Evolutionary conservation across 345 rosid genomes (phyloP).

Genomic region (Hevea brasiliensis): DNA sequence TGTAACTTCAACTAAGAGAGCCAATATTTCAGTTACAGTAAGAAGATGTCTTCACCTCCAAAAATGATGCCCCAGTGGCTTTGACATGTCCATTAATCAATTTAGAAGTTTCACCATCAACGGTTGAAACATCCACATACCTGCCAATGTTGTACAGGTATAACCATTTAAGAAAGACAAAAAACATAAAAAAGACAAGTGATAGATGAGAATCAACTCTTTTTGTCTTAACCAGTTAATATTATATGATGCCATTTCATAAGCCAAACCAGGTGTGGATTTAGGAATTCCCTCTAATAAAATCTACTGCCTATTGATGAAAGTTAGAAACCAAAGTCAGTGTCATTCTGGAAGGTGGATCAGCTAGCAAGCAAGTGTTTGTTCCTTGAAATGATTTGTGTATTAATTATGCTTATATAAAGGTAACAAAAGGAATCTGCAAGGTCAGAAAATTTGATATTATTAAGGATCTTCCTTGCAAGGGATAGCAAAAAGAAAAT

Average conservation of each 20-base stretch:
- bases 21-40: background rate
- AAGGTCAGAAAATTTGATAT: background rate
- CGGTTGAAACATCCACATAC: conserved; percentile 91
- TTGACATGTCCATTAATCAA: conserved; percentile 57
- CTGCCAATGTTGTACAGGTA: conserved; percentile 34
- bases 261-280: background rate
- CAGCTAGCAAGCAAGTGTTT: background rate
- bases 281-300: background rate
- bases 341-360: background rate
- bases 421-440: background rate
- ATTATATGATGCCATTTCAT: background rate
- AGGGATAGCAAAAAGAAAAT: background rate
- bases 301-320: background rate
- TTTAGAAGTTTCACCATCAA: conserved; percentile 76
- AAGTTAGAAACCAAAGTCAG: background rate
- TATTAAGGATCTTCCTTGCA: background rate
- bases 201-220: background rate
- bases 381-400: background rate
- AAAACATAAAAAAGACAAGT: background rate
- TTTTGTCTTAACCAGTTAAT: background rate
- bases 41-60: conserved; percentile 56
- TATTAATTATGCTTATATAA: background rate
- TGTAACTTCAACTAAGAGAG: background rate
- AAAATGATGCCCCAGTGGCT: conserved; percentile 71
- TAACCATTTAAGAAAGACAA: background rate